A percentile compares a stretch with the other conserved stretches of the same genome.
These are phyloP conservation scores for Paralagenidium karlingii DNA, from an alignment of 352 stramenopile species.

Conservation along the genomic window DNA sequence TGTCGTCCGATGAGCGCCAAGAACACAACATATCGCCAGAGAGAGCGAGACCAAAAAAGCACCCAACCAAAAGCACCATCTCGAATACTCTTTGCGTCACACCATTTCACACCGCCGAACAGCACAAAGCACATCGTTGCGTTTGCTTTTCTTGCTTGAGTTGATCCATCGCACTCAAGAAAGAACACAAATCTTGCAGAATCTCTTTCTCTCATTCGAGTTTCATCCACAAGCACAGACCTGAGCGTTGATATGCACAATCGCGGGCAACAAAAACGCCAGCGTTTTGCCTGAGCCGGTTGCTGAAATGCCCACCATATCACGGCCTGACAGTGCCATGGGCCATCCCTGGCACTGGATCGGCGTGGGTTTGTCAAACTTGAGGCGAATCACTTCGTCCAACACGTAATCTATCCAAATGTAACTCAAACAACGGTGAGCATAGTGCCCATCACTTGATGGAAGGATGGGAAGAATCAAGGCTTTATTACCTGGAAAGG, in stretches of 20 bases:
- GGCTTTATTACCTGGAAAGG: conserved; percentile 53
- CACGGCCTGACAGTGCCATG: conserved; percentile 95
- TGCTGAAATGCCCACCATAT: conserved; percentile 98
- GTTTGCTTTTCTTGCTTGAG: no score
- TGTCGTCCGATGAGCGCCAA: no score
- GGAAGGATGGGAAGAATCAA: not conserved
- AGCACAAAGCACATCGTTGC: no score
- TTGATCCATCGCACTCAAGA: no score
- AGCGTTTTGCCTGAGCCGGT: conserved; percentile 97
- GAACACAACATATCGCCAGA: no score
- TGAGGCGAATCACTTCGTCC: conserved; percentile 93
- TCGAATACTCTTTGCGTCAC: no score
- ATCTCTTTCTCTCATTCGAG: no score
- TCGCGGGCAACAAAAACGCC: conserved; percentile 97
- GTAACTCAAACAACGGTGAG: not conserved
- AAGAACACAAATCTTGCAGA: no score
- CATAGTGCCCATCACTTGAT: not conserved
- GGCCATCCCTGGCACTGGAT: conserved; percentile 95
- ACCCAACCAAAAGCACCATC: no score
- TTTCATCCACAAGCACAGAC: no score
- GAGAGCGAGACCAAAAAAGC: no score
- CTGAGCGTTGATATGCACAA: conserved; percentile 99
- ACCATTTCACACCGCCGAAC: no score
- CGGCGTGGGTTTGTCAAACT: conserved; percentile 92
- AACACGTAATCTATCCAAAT: conserved; percentile 88